These are phyloP conservation scores for Trichosporon ovoides DNA, from an alignment of 1,284 basidiomycete genomes.

Conservation along the genomic window DNA sequence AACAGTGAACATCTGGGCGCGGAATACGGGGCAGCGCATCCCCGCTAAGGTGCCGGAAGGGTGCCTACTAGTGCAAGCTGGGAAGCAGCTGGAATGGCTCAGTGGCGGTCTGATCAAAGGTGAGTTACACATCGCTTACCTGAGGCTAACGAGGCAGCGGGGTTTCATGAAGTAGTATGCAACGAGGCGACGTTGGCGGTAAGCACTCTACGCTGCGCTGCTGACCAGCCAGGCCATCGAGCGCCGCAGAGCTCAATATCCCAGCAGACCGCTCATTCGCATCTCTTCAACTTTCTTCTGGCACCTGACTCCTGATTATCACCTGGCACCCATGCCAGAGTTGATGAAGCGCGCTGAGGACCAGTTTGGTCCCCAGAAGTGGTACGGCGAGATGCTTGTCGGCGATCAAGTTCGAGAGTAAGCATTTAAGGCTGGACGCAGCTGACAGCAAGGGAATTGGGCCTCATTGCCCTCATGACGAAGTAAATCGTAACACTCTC, in stretches of 20 bases:
- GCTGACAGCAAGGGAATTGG: constrained; percentile 60
- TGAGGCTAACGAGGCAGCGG: constrained; percentile 50
- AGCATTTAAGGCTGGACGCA: constrained; percentile 28
- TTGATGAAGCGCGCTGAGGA: constrained; percentile 51
- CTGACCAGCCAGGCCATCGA: constrained; percentile 57
- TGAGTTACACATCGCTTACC: constrained; percentile 7
- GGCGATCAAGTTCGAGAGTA: constrained; percentile 78
- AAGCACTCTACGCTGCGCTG: constrained; percentile 12
- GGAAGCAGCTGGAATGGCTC: constrained; percentile 84
- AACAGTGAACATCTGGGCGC: constrained; percentile 71
- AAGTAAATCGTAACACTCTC: neutral
- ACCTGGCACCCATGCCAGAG: constrained; percentile 60
- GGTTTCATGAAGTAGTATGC: constrained; percentile 85
- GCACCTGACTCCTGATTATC: constrained; percentile 79
- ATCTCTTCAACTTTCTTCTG: constrained; percentile 93
- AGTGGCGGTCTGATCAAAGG: constrained; percentile 78
- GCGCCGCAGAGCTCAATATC: constrained; percentile 56
- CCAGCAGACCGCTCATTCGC: constrained; percentile 75
- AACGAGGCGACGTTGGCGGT: constrained; percentile 71
- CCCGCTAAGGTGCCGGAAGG: constrained; percentile 69
- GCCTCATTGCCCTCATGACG: constrained; percentile 69
- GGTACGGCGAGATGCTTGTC: constrained; percentile 73
- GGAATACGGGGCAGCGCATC: constrained; percentile 82
- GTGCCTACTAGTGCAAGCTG: constrained; percentile 66
- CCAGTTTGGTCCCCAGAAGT: constrained; percentile 46